Evolutionary conservation across 805 yeast genomes (phyloP), one percentile per base, ranked within the genome.

Genomic region (Sugiyamaella floridensis): DNA sequence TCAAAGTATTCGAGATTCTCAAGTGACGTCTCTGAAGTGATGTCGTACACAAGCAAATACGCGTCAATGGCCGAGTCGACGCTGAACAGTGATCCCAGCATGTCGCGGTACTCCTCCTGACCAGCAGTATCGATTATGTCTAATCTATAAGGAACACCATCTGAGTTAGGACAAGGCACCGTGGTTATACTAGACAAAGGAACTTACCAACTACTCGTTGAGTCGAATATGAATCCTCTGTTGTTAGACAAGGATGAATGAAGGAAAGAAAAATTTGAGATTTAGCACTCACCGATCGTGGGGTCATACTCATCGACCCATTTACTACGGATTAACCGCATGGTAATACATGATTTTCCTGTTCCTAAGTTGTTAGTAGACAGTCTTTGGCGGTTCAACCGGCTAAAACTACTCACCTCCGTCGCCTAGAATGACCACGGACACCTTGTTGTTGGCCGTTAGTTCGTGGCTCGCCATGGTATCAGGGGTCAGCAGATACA

Each of bases 41-140:
- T 63, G 54, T 66, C 70, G 58, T 66, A 66, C n/a, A 66, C 69
- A 43, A 66, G 50, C 19, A 66, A 55, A 44, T 63, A 66, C 22
- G 66, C 70, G 47, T 66, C 69, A 34, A 67, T 67, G 29, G 54
- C 52, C 29, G 60, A 58, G 43, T 63, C 65, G 3, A 56, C 55
- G 28, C 55, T 50, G 50, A 63, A 63, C 42, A 62, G 58, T 32
- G 65, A 55, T 32, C 62, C 89, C 60, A 76, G 70, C 74, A 78
- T 70, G 48, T 86, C 85, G 47, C 85, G 76, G 66, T 85, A 85
- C 65, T 83, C 89, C 65, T 85, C 92, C 70, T 83, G 89, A 29
- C 86, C 86, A 6, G 89, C 90, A 15, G 90, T 85, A 64, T 85
- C 92, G 61, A 85, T 73, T 47, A 85, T 79, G 63, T 83, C 86